Base-by-base conservation (phyloP, 2,329 filamentous ascomycete species). In the Cercospora sp. region DNA sequence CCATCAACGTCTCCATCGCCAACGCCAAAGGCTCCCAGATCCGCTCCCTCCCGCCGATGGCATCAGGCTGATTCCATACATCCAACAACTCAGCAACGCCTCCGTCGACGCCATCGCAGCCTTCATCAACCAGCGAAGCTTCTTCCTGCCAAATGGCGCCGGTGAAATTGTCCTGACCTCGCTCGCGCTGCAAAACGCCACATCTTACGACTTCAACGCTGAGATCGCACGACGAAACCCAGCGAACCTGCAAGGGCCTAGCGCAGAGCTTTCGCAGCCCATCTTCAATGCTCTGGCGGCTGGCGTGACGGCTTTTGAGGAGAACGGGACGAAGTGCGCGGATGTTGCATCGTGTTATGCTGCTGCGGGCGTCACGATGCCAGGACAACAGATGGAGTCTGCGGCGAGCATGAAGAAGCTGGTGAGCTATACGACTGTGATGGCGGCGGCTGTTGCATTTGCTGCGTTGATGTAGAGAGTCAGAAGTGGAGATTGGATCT, bases 61-160 rank as follows among this genome's bases (percentile, higher is more conserved):
- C 34, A 68, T 68, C 62, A 57, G 16, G 32, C 49, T 64, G n/a
- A 68, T 68, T 30, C 61, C 66, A 28, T 60, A 60, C 24, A 65
- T 65, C n/a, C 66, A 68, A 16, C 26, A 34, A 5, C 57, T 68
- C n/a, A 32, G 61, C 55, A 68, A 68, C 21, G 66, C 66, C 2
- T 61, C 62, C 7, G 63, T 65, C 12, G 55, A 40, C 21, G 63
- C 66, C n/a, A 65, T 68, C n/a, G 61, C 53, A 3, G 49, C 61
- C 30, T 43, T 68, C 21, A 68, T 68, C 57, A 32, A 30, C 53
- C 30, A 68, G 16, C 63, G 55, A 18, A 21, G 40, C n/a, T 68
- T 68, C 45, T 68, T 68, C 57, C 43, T 68, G 5, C 30, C 61
- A 5, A 61, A 68, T 16, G 61, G 61, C 21, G 53, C 63, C 30